Evolutionary conservation across 176 grass and related monocot genomes (phyloP).

Genomic region (Zoysia pacifica): DNA sequence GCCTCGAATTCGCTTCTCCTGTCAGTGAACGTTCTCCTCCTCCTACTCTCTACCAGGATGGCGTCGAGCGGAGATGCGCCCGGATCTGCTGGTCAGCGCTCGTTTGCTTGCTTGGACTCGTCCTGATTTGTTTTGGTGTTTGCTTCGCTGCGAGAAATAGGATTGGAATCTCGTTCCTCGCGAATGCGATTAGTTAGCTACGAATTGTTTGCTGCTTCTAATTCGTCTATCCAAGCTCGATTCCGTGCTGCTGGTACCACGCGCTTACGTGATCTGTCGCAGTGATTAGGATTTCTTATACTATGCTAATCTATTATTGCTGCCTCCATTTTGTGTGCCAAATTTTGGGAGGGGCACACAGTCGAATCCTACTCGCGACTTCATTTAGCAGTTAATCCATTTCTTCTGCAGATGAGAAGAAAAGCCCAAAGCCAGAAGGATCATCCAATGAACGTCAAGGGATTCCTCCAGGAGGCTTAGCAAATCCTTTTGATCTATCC

Average conservation of each 20-base stretch:
- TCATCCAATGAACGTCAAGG: conserved; percentile 51
- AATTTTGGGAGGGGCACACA: not conserved
- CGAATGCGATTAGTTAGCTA: not conserved
- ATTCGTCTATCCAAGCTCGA: not conserved
- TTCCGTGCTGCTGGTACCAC: not conserved
- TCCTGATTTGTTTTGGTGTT: not conserved
- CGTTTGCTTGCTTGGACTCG: not conserved
- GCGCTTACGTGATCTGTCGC: not conserved
- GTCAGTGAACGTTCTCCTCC: not conserved
- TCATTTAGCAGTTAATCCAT: not conserved
- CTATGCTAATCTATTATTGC: not conserved
- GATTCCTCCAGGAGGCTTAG: conserved; percentile 43
- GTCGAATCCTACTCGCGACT: not conserved
- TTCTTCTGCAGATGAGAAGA: conserved; percentile 59
- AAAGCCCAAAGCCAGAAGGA: conserved; percentile 59
- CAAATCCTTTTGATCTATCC: conserved; percentile 78
- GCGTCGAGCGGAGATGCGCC: conserved; percentile 37
- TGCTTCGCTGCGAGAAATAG: not conserved
- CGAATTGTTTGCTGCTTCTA: not conserved
- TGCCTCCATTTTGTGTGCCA: not conserved
- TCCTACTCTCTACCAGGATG: not conserved
- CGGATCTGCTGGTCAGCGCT: conserved; percentile 28
- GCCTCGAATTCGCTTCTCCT: not conserved
- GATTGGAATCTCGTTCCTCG: no score
- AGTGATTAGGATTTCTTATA: not conserved